A percentile compares a stretch with the other conserved stretches of the same genome.
Evolutionary conservation across 208 protist species (phyloP).

Genomic region (Wallacemonas sp.): DNA sequence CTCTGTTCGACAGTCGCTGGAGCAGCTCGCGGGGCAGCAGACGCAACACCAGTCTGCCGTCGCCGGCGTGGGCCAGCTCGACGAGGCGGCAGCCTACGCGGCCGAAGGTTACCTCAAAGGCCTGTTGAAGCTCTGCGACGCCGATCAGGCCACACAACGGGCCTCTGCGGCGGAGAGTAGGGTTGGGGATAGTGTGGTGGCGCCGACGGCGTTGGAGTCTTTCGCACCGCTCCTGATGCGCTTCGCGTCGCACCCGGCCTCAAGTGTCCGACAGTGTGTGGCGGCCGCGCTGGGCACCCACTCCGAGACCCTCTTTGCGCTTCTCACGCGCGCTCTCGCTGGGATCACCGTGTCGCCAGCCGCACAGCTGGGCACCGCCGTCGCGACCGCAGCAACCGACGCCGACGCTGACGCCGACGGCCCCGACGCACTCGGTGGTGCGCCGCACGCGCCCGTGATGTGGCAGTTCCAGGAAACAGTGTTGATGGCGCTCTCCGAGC

Average conservation of each 20-base stretch:
- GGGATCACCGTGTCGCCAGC: not conserved
- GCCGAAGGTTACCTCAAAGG: constrained; percentile 49
- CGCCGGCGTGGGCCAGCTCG: not conserved
- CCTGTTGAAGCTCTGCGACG: constrained; percentile 16
- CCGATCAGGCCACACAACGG: constrained; percentile 16
- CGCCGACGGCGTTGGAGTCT: not conserved
- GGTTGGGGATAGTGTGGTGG: not conserved
- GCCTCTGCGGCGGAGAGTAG: not conserved
- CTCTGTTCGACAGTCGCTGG: constrained; percentile 3
- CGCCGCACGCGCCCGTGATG: constrained; percentile 2
- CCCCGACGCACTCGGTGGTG: not conserved
- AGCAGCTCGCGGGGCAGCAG: not conserved
- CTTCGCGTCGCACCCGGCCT: constrained; percentile 56
- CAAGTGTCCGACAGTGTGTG: constrained; percentile 74
- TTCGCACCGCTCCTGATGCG: constrained; percentile 36
- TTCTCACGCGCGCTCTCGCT: constrained; percentile 13
- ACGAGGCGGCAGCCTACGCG: constrained; percentile 27
- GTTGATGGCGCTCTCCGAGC: constrained; percentile 78
- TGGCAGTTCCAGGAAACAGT: constrained; percentile 78
- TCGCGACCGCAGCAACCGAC: too few relatives aligned
- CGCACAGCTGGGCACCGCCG: too few relatives aligned
- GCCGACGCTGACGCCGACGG: constrained; percentile 14
- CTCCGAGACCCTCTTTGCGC: constrained; percentile 37
- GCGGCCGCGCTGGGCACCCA: constrained; percentile 57
- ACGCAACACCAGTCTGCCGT: not conserved